Percentiles rank a stretch among this genome's conserved stretches.
Conservation (phyloP, 495 filamentous ascomycete species). For the Aspergillus cavernicola region DNA sequence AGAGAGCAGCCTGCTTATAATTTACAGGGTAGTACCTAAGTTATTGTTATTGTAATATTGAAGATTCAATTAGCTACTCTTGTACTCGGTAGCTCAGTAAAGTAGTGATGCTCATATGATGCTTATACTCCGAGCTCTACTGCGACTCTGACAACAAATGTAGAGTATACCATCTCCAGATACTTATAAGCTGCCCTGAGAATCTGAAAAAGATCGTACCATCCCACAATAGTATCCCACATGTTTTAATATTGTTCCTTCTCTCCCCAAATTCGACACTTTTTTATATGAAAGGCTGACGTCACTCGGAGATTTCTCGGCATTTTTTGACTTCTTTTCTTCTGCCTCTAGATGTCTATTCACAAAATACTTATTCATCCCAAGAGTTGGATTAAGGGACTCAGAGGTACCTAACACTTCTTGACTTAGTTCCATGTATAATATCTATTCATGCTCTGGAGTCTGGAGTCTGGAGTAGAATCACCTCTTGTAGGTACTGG, state of each 20-base stretch:
- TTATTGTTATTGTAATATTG: no score
- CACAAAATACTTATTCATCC: background rate
- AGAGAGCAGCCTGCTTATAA: background rate
- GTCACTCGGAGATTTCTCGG: constrained; percentile 31
- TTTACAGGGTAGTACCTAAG: constrained; percentile 4
- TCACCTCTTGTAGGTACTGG: no score
- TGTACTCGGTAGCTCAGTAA: no score
- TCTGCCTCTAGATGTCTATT: background rate
- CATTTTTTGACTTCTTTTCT: background rate
- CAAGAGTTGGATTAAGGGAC: background rate
- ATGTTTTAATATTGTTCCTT: background rate
- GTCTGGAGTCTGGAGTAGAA: no score
- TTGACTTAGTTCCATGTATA: no score
- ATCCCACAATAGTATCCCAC: background rate
- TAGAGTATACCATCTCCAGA: background rate
- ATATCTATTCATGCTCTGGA: no score
- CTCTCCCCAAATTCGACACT: background rate
- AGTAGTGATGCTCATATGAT: background rate
- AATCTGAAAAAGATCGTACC: background rate
- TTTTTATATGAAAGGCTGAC: constrained; percentile 17
- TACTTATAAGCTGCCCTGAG: background rate
- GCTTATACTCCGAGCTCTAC: background rate
- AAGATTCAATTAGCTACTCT: background rate
- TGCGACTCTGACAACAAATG: background rate
- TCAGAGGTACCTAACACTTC: no score